phyloP scores from a whole-genome alignment of 495 filamentous ascomycete genomes.

The Aspergillus ellipticus region DNA sequence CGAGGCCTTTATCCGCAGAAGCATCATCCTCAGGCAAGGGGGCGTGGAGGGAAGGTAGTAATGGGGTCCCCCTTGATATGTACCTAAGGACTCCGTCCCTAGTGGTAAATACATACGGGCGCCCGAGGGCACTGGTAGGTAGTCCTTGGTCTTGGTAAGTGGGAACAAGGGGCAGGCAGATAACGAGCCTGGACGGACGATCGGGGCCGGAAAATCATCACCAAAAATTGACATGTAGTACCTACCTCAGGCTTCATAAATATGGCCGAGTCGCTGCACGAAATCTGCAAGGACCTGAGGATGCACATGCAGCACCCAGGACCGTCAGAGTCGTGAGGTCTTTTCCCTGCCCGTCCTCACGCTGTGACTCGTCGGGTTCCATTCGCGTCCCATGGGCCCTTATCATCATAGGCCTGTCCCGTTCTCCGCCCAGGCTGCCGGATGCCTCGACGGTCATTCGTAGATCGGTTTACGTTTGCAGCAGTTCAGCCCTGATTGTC shows the following conservation, averaged over 20 bases:
- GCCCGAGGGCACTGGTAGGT: no score
- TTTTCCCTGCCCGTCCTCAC: constrained; percentile 21
- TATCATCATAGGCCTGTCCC: constrained; percentile 23
- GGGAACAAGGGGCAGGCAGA: background rate
- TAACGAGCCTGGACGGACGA: background rate
- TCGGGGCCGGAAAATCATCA: background rate
- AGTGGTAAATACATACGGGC: no score
- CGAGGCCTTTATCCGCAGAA: constrained; percentile 5
- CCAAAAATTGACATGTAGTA: background rate
- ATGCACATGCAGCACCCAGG: constrained; percentile 14
- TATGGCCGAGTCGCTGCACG: constrained; percentile 17
- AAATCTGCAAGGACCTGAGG: constrained; percentile 35
- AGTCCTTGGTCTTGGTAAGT: background rate
- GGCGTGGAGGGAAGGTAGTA: background rate
- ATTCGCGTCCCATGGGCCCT: constrained; percentile 22
- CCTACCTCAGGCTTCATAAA: background rate
- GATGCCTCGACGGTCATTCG: constrained; percentile 18
- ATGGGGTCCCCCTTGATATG: background rate
- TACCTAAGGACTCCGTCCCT: no score
- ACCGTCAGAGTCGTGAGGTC: constrained; percentile 14
- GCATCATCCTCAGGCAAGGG: background rate
- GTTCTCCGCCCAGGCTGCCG: constrained; percentile 16
- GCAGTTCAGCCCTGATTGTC: constrained; percentile 16
- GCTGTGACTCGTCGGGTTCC: constrained; percentile 35
- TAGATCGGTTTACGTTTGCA: constrained; percentile 25